A percentile compares a stretch with the other conserved stretches of the same genome.
These are phyloP conservation scores for Ophiostoma ips DNA, from an alignment of 2,329 filamentous ascomycete genomes.

Conservation along the genomic window DNA sequence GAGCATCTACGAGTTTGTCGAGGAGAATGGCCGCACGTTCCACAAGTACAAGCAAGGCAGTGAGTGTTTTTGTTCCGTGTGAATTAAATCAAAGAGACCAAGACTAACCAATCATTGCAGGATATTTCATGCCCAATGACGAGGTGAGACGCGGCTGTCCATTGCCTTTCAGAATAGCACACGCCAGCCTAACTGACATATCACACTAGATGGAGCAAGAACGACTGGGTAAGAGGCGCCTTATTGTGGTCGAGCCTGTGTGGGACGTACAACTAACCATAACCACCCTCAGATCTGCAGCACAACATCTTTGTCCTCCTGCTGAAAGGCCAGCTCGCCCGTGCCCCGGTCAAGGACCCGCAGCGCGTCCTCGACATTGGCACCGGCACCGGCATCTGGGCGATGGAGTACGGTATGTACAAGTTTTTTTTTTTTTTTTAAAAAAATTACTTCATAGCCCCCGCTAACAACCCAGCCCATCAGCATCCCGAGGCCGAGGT, in stretches of 20 bases:
- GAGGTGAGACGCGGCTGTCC: conserved; percentile 9
- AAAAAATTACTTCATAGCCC: too few species aligned
- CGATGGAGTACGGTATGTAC: conserved; percentile 12
- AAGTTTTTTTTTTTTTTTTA: too few species aligned
- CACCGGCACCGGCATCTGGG: conserved; percentile 11
- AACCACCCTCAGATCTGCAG: conserved; percentile 13
- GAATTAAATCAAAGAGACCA: too few species aligned
- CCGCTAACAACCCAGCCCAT: conserved; percentile 20
- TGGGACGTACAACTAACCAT: conserved; percentile 11
- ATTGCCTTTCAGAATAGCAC: background rate
- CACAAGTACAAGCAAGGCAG: conserved; percentile 13
- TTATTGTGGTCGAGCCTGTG: too few species aligned
- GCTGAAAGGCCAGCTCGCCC: conserved; percentile 12
- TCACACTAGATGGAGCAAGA: conserved; percentile 13
- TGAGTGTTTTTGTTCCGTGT: conserved; percentile 3
- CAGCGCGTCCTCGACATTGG: conserved; percentile 14
- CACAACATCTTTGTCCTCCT: conserved; percentile 13
- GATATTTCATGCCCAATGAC: conserved; percentile 15
- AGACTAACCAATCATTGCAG: conserved; percentile 1
- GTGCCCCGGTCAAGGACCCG: conserved; percentile 13
- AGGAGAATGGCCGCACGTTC: conserved; percentile 14
- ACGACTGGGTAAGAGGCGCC: conserved; percentile 13
- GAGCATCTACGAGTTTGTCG: conserved; percentile 11
- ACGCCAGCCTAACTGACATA: background rate
- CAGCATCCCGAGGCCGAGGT: conserved; percentile 26